Conservation (phyloP, 2,329 filamentous ascomycete species). For the Fusarium torreyae region DNA sequence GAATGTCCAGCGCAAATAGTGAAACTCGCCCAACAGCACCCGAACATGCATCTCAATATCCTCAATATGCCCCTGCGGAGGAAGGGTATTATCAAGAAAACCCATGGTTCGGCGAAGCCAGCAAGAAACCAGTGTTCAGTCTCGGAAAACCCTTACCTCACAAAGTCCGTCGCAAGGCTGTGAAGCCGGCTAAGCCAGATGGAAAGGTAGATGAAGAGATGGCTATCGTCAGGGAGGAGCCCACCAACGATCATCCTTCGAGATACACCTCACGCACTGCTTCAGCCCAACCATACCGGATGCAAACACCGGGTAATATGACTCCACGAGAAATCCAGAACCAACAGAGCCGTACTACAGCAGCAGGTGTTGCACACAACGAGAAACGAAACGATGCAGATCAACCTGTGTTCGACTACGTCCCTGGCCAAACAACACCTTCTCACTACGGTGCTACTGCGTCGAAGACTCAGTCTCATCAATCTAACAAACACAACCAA, state of each 20-base stretch:
- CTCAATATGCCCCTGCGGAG: slow-evolving; percentile 30
- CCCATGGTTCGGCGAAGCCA: slow-evolving; percentile 37
- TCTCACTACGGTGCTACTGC: neutral
- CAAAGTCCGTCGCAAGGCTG: slow-evolving; percentile 26
- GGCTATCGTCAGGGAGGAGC: neutral
- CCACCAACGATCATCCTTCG: neutral
- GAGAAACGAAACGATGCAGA: slow-evolving; percentile 30
- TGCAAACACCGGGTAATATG: slow-evolving; percentile 7
- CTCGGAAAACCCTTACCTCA: slow-evolving; percentile 42
- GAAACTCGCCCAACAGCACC: neutral
- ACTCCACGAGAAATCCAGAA: slow-evolving; percentile 7
- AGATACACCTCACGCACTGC: slow-evolving; percentile 3
- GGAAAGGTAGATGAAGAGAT: slow-evolving; percentile 33
- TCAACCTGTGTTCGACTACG: slow-evolving; percentile 27
- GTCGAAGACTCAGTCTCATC: neutral
- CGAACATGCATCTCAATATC: slow-evolving; percentile 10
- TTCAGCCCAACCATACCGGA: slow-evolving; percentile 12
- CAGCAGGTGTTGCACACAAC: slow-evolving; percentile 18
- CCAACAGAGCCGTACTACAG: slow-evolving; percentile 19
- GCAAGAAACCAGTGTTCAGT: slow-evolving; percentile 40
- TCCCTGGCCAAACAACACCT: neutral
- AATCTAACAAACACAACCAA: neutral
- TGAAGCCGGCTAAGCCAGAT: slow-evolving; percentile 7
- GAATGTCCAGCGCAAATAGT: slow-evolving; percentile 8
- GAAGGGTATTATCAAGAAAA: slow-evolving; percentile 40